Base-by-base conservation (phyloP, 1,284 basidiomycete species). In the Marasmius fiardii region DNA sequence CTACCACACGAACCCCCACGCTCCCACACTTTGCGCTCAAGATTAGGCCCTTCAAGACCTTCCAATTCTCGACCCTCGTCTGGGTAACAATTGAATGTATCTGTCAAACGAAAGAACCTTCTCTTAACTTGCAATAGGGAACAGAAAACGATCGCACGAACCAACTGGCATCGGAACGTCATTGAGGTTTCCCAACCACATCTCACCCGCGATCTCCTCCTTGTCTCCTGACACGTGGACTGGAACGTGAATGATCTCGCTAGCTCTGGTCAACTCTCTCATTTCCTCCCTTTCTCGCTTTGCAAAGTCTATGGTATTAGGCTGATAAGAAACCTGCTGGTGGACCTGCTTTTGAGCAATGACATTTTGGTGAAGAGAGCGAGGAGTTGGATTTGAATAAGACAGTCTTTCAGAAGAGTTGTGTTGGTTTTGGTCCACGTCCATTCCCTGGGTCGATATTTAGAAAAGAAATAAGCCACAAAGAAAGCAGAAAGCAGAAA, bases 251-350 rank as follows among this genome's bases (percentile, higher is more conserved):
- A 86, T 70, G 51, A 96, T 93, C 73, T 94, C 90, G 28, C 84
- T 86, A 2, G 93, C 92, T 51, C 84, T 81, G 0, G 95, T 97
- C 57, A 96, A 76, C 64, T 90, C 86, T 24, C 88, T 79, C 90
- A 95, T 95, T 74, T 96, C 94, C 58, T 93, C 89, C 68, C 86
- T 85, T 73, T 97, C 94, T 34, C 89, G 76, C 63, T 82, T 78
- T 18, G 86, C 83, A 69, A 92, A 90, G 65, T 88, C 82, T 61
- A 90, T 81, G 16, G 83, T 88, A 68, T 86, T 86, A 47, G 78
- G 74, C 54, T 65, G 68, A 43, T 49, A 26, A 16, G 47, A 26
- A 26, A 33, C 54, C 33, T 18, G 51, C 20, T 33, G 45, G 44
- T 31, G 52, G 48, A 23, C 20, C 14, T 20, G 16, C 34, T 37